A percentile compares a stretch with the other conserved stretches of the same genome.
These are phyloP conservation scores for Trichoderma koningii DNA, from an alignment of 2,329 filamentous ascomycete genomes.

Conservation along the genomic window DNA sequence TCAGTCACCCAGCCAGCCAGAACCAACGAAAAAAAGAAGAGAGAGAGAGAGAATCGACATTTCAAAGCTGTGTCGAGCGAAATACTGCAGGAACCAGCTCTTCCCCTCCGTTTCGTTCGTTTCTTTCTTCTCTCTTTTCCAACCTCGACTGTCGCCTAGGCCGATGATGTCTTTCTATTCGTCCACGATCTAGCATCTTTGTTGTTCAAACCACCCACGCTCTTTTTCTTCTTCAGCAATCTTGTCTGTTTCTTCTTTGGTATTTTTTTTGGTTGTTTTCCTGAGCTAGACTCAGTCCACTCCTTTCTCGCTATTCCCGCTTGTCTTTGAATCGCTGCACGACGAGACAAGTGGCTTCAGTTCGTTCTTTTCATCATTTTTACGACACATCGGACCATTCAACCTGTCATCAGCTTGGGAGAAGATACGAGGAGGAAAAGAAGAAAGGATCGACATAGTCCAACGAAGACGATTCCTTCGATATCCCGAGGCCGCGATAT, in stretches of 20 bases:
- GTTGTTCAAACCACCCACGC: slow-evolving; percentile 16
- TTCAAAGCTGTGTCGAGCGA: background rate
- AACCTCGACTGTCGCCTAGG: slow-evolving; percentile 29
- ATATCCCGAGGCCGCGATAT: background rate
- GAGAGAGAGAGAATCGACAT: background rate
- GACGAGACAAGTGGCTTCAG: slow-evolving; percentile 3
- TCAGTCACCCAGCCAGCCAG: background rate
- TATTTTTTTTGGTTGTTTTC: slow-evolving; percentile 32
- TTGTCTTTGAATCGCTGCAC: slow-evolving; percentile 19
- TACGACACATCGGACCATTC: background rate
- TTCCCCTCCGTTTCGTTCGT: slow-evolving; percentile 20
- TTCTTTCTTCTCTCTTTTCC: background rate
- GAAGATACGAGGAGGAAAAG: background rate
- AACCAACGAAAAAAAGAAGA: background rate
- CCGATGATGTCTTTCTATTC: slow-evolving; percentile 43
- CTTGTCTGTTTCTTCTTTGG: slow-evolving; percentile 34
- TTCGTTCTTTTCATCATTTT: background rate
- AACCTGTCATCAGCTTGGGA: background rate
- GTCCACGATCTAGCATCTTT: slow-evolving; percentile 33
- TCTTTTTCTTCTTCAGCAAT: slow-evolving; percentile 30
- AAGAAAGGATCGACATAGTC: background rate
- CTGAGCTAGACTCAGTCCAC: slow-evolving; percentile 53
- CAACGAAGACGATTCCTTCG: background rate
- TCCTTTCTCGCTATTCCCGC: slow-evolving; percentile 42
- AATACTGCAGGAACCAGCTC: slow-evolving; percentile 6